Conservation (phyloP, 1,284 basidiomycete genomes). For the Athelia psychrophila region DNA sequence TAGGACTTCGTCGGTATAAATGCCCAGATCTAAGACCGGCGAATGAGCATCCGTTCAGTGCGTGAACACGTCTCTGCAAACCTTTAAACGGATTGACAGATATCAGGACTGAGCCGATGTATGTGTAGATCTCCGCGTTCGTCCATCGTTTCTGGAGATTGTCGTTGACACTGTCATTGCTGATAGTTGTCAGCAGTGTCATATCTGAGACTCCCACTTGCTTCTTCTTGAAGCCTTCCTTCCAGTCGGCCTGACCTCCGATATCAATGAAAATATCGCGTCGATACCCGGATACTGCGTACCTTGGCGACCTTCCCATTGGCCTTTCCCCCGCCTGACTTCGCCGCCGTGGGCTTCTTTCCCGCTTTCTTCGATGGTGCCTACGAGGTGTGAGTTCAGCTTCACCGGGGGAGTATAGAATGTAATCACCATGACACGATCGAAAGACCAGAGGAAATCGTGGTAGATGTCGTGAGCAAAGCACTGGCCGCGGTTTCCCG, state of each 20-base stretch:
- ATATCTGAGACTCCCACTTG: constrained; percentile 97
- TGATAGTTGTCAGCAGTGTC: constrained; percentile 96
- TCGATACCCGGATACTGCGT: constrained; percentile 9
- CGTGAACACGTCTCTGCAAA: constrained; percentile 29
- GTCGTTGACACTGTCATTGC: constrained; percentile 97
- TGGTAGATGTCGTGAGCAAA: neutral
- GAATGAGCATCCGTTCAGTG: constrained; percentile 4
- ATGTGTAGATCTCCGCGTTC: constrained; percentile 97
- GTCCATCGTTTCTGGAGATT: constrained; percentile 97
- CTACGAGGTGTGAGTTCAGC: constrained; percentile 33
- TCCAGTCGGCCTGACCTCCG: constrained; percentile 84
- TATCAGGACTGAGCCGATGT: constrained; percentile 96
- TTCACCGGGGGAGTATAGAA: neutral
- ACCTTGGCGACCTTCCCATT: constrained; percentile 74
- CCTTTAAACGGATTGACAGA: constrained; percentile 98
- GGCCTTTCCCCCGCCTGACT: constrained; percentile 43
- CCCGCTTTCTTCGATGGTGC: constrained; percentile 90
- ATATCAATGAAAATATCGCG: neutral
- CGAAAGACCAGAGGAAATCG: neutral
- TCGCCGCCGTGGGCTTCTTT: constrained; percentile 74
- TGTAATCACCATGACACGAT: constrained; percentile 11
- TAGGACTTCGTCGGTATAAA: constrained; percentile 90
- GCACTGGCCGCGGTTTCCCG: neutral
- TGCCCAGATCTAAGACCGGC: constrained; percentile 76
- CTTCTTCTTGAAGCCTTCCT: constrained; percentile 98